Base-by-base conservation (phyloP, 2,329 filamentous ascomycete genomes). In the Emmonsiellopsis sp. region DNA sequence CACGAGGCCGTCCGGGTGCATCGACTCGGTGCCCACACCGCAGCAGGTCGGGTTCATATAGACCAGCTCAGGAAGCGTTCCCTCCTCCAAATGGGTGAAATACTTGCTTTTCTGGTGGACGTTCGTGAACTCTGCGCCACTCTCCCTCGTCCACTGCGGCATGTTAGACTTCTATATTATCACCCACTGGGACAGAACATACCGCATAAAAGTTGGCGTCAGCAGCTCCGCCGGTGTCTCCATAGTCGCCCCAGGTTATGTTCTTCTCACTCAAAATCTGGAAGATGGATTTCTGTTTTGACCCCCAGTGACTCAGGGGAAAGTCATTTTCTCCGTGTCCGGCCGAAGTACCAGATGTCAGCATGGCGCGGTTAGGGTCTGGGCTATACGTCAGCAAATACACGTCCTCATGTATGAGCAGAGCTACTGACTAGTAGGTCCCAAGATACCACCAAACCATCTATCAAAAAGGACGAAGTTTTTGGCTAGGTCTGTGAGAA, bases 391-490 rank as follows among this genome's bases (percentile, higher is more conserved):
- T 15, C 6, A 7, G 20, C 20, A 46, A 26, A 61, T 53, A 51
- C 20, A 13, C 16, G 2, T 38, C 20, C 11, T 46, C 16, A 16
- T 44, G 11, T 15, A 47, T 32, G 7, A n/a, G n/a, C 16, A 47
- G 15, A 20, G 26, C 26, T 13, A 15, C 20, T 34, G 26, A 38
- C n/a, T 16, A 69, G 70, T 62, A 63, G 73, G 71, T 5, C 73
- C 72, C 2, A 70, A 69, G 15, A 73, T 59, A 52, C 68, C 69
- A 38, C 70, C 72, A 61, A 72, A 68, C 73, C 73, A 76, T 62
- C 71, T 65, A 65, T 75, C 74, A 52, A 76, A 75, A 9, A 69
- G 70, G 10, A 67, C 60, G 53, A 68, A 76, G 56, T 74, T 70
- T 52, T 75, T 65, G 32, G 67, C 65, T 55, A 76, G 57, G 7